Base-by-base conservation (phyloP, 2,329 filamentous ascomycete species). In the Phaeosphaeriaceae sp. region DNA sequence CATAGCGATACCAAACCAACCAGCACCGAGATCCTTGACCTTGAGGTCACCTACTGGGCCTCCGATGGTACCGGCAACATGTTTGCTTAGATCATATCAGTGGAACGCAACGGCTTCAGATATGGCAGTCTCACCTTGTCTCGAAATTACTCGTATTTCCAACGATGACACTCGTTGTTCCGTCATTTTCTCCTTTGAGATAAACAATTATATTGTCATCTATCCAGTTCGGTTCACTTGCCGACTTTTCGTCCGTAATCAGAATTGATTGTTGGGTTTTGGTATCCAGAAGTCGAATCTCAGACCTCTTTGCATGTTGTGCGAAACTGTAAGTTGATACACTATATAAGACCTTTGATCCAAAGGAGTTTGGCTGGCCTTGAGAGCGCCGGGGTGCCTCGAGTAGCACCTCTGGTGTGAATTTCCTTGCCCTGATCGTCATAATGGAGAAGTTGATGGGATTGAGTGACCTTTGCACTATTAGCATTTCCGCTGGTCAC, bases 281-380 rank as follows among this genome's bases (percentile, higher is more conserved):
- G 50, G 92, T 79, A 60, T 93, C 85, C 33, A 96, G 76, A 20
- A 93, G 72, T 15, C 87, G 83, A 59, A 88, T 86, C 75, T 92
- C 87, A 51, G 78, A 81, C 4, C 81, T 83, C 67, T 87, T 88
- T 38, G 80, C 79, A 68, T 95, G 90, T 0, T 83, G 81, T 32
- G 88, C 80, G 72, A 96, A 96, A 4, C 86, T 92, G 72, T 96
- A 96, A 1, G 87, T 85, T 0, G 88, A 89, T 13, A 86, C 83
- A 34, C 84, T 85, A 66, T 87, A 91, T 21, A 92, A 73, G 38
- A 87, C 79, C 49, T 83, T 78, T 45, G 82, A 84, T 35, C 87
- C 88, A 43, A 82, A 78, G 30, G 79, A 71, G 69, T 91, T 93
- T n/a, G 89, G 89, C 1, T 84, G 72, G 39, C 85, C 89, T 13